phyloP scores from a whole-genome alignment of 1,139 yeast species.

The Diutina mesorugosa region DNA sequence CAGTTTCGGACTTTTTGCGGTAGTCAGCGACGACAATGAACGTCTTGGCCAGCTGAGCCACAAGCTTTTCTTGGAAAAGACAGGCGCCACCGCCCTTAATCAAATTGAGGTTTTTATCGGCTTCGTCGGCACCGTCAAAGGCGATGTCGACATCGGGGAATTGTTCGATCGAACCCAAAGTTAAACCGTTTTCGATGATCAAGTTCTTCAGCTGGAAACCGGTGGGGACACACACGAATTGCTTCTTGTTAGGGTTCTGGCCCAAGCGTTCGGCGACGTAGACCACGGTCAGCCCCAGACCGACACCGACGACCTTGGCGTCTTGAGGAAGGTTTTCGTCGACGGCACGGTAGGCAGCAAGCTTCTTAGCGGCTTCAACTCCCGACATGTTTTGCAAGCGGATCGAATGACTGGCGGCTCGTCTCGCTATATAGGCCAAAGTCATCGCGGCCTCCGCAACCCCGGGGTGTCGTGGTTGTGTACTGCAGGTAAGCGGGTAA shows the following conservation, averaged over 20 bases:
- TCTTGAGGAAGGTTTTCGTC: slow-evolving; percentile 68
- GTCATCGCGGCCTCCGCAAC: background rate
- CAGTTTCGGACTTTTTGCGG: slow-evolving; percentile 57
- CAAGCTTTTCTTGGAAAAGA: slow-evolving; percentile 89
- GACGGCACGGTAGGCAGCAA: slow-evolving; percentile 87
- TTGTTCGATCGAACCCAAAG: slow-evolving; percentile 73
- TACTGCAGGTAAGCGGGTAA: background rate
- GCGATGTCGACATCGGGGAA: slow-evolving; percentile 75
- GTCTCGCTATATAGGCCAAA: background rate
- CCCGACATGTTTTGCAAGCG: slow-evolving; percentile 5
- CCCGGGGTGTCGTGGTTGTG: background rate
- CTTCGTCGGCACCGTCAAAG: slow-evolving; percentile 98
- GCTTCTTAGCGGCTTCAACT: slow-evolving; percentile 61
- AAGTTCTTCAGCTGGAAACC: slow-evolving; percentile 91
- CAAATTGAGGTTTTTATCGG: slow-evolving; percentile 65
- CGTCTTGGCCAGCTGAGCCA: slow-evolving; percentile 65
- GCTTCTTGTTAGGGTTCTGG: slow-evolving; percentile 42
- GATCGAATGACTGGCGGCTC: background rate
- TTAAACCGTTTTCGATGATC: slow-evolving; percentile 70
- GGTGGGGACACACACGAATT: slow-evolving; percentile 78
- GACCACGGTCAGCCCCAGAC: slow-evolving; percentile 94
- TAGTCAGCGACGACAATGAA: slow-evolving; percentile 89
- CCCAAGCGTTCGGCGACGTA: slow-evolving; percentile 93
- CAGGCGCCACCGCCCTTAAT: slow-evolving; percentile 99
- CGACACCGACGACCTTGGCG: slow-evolving; percentile 80